A percentile compares a stretch with the other conserved stretches of the same genome.
Evolutionary conservation across 805 yeast genomes (phyloP).

Genomic region (Blastobotrys chiropterorum): DNA sequence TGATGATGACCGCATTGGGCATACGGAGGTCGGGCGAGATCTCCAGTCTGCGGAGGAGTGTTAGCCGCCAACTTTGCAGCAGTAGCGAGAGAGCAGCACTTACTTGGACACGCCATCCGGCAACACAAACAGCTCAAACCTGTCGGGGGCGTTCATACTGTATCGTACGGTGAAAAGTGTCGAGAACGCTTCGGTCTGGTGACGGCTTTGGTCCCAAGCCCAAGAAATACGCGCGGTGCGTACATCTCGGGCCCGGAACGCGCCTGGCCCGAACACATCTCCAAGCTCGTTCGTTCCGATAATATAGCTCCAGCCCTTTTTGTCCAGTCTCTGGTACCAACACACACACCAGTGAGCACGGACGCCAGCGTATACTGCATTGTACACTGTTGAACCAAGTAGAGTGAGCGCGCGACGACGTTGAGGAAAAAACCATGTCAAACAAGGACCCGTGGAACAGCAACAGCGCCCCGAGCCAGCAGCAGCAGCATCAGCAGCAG

Average conservation of each 20-base stretch:
- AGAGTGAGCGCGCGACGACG: too few species aligned
- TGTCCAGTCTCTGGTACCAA: background rate
- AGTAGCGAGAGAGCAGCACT: slow-evolving; percentile 27
- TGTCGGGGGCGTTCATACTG: slow-evolving; percentile 95
- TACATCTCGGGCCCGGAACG: background rate
- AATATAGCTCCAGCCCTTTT: background rate
- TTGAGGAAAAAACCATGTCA: slow-evolving; percentile 11
- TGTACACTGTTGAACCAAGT: too few species aligned
- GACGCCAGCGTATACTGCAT: too few species aligned
- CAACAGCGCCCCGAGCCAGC: too few species aligned
- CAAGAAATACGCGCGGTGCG: background rate
- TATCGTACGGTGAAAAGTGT: background rate
- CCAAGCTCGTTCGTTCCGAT: background rate
- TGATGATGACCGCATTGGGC: slow-evolving; percentile 88
- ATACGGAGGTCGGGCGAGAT: slow-evolving; percentile 91
- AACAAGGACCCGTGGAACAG: slow-evolving; percentile 12
- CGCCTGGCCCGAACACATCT: background rate
- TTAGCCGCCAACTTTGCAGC: too few species aligned
- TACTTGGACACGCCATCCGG: slow-evolving; percentile 98
- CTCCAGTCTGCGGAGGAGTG: slow-evolving; percentile 45
- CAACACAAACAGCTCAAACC: slow-evolving; percentile 90
- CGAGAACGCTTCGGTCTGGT: too few species aligned
- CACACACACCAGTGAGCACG: background rate
- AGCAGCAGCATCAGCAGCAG: too few species aligned
- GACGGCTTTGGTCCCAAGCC: too few species aligned